These are phyloP conservation scores for Clarireedia hainanense DNA, from an alignment of 2,329 filamentous ascomycete species.

Conservation along the genomic window DNA sequence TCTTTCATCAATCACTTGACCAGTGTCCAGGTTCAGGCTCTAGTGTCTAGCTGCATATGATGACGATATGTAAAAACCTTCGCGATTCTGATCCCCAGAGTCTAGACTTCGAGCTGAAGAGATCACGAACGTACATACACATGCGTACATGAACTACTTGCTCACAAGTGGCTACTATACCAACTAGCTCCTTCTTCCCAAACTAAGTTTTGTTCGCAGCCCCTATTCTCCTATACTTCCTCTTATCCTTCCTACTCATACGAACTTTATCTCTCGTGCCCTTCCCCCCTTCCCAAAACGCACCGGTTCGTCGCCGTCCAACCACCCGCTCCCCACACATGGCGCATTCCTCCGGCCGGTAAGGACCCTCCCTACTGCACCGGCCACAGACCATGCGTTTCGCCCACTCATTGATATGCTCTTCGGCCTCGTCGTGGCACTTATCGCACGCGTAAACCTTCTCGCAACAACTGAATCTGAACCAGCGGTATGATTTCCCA, in stretches of 20 bases:
- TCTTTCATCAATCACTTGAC: no score
- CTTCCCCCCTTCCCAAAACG: constrained; percentile 81
- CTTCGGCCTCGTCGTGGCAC: constrained; percentile 66
- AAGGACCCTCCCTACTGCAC: constrained; percentile 75
- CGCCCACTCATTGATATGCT: constrained; percentile 73
- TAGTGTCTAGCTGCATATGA: no score
- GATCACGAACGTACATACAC: no score
- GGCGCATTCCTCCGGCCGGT: constrained; percentile 65
- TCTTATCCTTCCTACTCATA: constrained; percentile 71
- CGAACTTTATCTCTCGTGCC: constrained; percentile 63
- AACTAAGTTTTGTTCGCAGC: constrained; percentile 10
- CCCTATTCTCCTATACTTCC: constrained; percentile 60
- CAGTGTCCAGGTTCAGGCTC: no score
- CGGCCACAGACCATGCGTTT: constrained; percentile 77
- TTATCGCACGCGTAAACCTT: constrained; percentile 55
- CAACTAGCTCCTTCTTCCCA: no score
- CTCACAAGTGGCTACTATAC: no score
- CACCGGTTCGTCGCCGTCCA: constrained; percentile 48
- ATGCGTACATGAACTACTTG: no score
- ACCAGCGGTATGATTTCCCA: constrained; percentile 53
- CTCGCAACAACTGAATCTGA: constrained; percentile 55
- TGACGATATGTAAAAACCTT: no score
- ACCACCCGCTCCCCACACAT: constrained; percentile 66
- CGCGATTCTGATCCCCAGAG: no score
- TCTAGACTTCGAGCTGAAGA: no score